Base-by-base conservation (phyloP, 805 yeast genomes). In the Ogataea zsoltii region DNA sequence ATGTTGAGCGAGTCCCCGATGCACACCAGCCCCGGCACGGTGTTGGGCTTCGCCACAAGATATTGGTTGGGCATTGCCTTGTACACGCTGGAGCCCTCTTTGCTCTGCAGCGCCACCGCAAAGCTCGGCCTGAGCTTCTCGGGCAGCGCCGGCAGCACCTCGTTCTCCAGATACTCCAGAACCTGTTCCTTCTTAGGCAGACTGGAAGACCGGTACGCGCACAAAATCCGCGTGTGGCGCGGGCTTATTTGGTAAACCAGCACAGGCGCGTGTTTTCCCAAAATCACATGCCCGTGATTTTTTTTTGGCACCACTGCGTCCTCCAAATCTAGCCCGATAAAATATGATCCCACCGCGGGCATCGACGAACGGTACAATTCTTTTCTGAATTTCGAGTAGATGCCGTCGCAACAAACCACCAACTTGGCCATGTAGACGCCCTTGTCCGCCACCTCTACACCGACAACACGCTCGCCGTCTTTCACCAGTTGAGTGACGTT, bases 1-100 rank as follows among this genome's bases (percentile, higher is more conserved):
- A 94, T 94, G 66, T 94, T 94, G 56, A 91, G 74, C 2, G 99
- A 88, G 65, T 94, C 99, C 39, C 99, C 99, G 29, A 94, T 62
- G 54, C 92, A 75, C 30, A 94, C 72, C 38, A 89, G 70, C 11
- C 99, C 99, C 10, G 82, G 83, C 34, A 79, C 74, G 25, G 72
- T 72, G 61, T 89, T 91, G 41, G 74, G 72, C 45, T 79, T 74
- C 1, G 97, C 97, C 18, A 95, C 79, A 41, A 94, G 72, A 67
- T 79, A 94, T 56, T 94, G 96, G 67, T 90, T 91, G 40, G 99
- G 98, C 97, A 92, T 92, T 37, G 88, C 77, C 50, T 86, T 80
- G 65, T 85, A 79, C 57, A 83, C 77, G 30, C 74, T 73, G 12
- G 56, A 42, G 25, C 9, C 25, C 10, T 72, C 71, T 15, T 70